Conservation (phyloP, 208 protist genomes). For the Wallacemonas sp. region DNA sequence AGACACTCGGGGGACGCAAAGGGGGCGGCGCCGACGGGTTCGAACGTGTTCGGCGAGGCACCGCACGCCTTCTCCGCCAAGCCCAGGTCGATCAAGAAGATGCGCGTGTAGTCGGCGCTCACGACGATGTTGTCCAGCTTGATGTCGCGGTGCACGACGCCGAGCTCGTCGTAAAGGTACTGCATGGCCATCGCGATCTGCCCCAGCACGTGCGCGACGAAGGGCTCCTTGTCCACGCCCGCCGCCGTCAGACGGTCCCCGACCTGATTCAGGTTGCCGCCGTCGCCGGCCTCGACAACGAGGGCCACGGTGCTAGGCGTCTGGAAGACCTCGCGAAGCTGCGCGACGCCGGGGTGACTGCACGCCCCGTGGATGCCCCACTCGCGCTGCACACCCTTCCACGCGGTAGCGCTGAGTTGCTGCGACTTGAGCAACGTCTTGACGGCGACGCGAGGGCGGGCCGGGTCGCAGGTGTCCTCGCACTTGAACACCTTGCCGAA, state of each 20-base stretch:
- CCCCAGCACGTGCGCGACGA: slow-evolving; percentile 57
- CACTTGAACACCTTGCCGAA: slow-evolving; percentile 80
- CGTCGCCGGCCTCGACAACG: slow-evolving; percentile 79
- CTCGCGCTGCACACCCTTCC: slow-evolving; percentile 57
- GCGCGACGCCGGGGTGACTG: slow-evolving; percentile 60
- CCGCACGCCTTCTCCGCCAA: slow-evolving; percentile 60
- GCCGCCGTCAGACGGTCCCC: slow-evolving; percentile 41
- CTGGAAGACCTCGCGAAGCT: slow-evolving; percentile 72
- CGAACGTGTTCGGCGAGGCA: slow-evolving; percentile 28
- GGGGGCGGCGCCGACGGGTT: slow-evolving; percentile 50
- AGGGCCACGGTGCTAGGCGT: slow-evolving; percentile 57
- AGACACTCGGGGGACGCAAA: slow-evolving; percentile 80
- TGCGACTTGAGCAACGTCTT: slow-evolving; percentile 60
- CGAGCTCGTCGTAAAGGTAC: slow-evolving; percentile 64
- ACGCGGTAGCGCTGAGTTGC: slow-evolving; percentile 35
- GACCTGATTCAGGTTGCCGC: slow-evolving; percentile 55
- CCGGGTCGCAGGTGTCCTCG: slow-evolving; percentile 44
- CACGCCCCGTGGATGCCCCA: slow-evolving; percentile 45
- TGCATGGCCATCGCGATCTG: slow-evolving; percentile 62
- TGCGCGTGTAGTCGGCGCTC: slow-evolving; percentile 51
- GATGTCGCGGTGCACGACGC: slow-evolving; percentile 84
- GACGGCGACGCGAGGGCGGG: slow-evolving; percentile 46
- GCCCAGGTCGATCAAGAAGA: slow-evolving; percentile 88
- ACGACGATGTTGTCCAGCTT: slow-evolving; percentile 90
- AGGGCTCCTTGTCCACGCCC: slow-evolving; percentile 44